Conservation (phyloP, 257 asterid species). For the Orobanche coerulescens region DNA sequence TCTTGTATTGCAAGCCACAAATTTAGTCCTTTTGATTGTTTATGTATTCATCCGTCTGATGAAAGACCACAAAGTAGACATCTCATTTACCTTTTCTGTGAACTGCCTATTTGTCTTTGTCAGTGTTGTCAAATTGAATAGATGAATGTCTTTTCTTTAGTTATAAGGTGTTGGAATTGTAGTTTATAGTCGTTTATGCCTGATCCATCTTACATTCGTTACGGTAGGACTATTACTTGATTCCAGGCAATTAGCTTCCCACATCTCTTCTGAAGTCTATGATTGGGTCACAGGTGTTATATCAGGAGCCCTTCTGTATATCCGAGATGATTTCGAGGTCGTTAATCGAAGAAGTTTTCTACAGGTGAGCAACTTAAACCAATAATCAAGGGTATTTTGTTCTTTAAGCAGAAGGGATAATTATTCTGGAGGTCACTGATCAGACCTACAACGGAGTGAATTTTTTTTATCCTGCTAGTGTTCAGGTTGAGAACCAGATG, state of each 20-base stretch:
- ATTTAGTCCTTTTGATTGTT: too few relatives aligned
- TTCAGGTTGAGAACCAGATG: neutral
- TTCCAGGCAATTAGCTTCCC: slow-evolving; percentile 1
- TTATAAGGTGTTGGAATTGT: neutral
- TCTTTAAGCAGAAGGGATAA: neutral
- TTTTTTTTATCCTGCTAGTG: neutral
- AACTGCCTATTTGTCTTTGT: neutral
- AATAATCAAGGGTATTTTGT: neutral
- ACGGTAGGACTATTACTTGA: neutral
- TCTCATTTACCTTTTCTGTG: neutral
- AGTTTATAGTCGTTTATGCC: neutral
- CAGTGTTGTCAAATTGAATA: neutral
- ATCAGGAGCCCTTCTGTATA: slow-evolving; percentile 92
- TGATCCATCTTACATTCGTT: neutral
- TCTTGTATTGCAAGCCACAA: too few relatives aligned
- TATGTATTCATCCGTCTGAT: too few relatives aligned
- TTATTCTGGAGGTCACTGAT: neutral
- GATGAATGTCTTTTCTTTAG: neutral
- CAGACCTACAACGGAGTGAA: neutral
- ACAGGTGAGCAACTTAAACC: slow-evolving; percentile 40
- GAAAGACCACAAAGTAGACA: neutral
- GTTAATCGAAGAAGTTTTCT: slow-evolving; percentile 81
- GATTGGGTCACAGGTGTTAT: slow-evolving; percentile 68
- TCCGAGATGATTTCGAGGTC: slow-evolving; percentile 73
- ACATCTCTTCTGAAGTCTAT: slow-evolving; percentile 14